Conservation (phyloP, 345 rosid genomes). For the Isatis tinctoria region DNA sequence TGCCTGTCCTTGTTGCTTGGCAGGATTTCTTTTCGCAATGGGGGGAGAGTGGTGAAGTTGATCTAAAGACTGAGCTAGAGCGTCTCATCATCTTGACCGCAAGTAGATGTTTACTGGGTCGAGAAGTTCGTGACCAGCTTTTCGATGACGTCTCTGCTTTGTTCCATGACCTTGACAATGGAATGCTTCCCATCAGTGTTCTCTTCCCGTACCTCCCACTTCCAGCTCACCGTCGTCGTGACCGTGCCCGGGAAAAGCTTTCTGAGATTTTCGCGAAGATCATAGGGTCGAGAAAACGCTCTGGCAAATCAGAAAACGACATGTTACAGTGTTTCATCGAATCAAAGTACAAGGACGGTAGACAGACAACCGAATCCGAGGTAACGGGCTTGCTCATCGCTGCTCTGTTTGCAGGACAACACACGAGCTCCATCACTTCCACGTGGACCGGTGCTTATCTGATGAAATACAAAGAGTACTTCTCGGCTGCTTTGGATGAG, state of each 20-base stretch:
- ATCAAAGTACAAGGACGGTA: constrained; percentile 89
- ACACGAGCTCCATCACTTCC: constrained; percentile 98
- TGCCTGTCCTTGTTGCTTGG: constrained; percentile 16
- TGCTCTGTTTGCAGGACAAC: constrained; percentile 98
- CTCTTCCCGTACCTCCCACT: constrained; percentile 87
- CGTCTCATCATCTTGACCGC: constrained; percentile 98
- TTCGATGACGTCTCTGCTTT: constrained; percentile 89
- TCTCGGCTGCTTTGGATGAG: constrained; percentile 65
- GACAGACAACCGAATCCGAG: constrained; percentile 81
- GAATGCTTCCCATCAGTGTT: constrained; percentile 96
- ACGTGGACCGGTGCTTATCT: constrained; percentile 97
- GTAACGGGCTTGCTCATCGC: constrained; percentile 94
- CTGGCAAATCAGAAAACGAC: constrained; percentile 77
- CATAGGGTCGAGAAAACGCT: constrained; percentile 66
- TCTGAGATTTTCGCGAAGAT: constrained; percentile 67
- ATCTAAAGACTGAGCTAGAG: constrained; percentile 82
- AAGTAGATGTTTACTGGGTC: constrained; percentile 90
- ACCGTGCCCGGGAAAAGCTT: constrained; percentile 78
- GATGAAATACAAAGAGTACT: constrained; percentile 53
- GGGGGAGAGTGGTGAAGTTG: constrained; percentile 96
- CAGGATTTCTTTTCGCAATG: constrained; percentile 92
- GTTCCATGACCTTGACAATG: constrained; percentile 95
- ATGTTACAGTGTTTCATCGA: constrained; percentile 97
- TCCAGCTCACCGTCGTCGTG: constrained; percentile 95
- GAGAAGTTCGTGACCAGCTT: constrained; percentile 93